Conservation (phyloP, 257 asterid species). For the Solanum peruvianum region DNA sequence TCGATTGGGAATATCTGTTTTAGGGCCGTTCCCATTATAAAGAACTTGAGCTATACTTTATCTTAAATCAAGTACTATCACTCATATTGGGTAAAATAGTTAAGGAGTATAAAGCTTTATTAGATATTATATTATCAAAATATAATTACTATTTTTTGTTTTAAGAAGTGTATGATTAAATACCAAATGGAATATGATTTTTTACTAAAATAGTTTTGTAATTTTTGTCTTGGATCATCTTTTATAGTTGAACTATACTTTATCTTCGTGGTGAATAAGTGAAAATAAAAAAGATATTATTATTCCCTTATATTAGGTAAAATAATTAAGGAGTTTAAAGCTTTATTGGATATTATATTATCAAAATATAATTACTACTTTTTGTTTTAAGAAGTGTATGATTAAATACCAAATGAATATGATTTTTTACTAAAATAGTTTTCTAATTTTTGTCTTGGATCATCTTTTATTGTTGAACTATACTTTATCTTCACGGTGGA, state of each 20-base stretch:
- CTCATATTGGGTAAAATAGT: neutral
- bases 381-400: too few relatives aligned
- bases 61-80: neutral
- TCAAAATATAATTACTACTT: neutral
- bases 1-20: neutral
- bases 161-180: neutral
- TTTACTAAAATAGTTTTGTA: neutral
- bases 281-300: too few relatives aligned
- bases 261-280: neutral
- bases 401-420: too few relatives aligned
- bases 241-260: too few relatives aligned
- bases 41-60: neutral
- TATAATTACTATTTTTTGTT: neutral
- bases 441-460: too few relatives aligned
- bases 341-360: too few relatives aligned
- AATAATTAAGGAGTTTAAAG: neutral
- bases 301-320: neutral
- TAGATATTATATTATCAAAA: too few relatives aligned
- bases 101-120: neutral
- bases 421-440: too few relatives aligned
- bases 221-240: too few relatives aligned
- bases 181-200: neutral
- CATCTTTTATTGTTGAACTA: too few relatives aligned
- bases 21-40: too few relatives aligned
- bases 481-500: too few relatives aligned